Base-by-base conservation (phyloP, 495 filamentous ascomycete species). In the Amniculicola lignicola region DNA sequence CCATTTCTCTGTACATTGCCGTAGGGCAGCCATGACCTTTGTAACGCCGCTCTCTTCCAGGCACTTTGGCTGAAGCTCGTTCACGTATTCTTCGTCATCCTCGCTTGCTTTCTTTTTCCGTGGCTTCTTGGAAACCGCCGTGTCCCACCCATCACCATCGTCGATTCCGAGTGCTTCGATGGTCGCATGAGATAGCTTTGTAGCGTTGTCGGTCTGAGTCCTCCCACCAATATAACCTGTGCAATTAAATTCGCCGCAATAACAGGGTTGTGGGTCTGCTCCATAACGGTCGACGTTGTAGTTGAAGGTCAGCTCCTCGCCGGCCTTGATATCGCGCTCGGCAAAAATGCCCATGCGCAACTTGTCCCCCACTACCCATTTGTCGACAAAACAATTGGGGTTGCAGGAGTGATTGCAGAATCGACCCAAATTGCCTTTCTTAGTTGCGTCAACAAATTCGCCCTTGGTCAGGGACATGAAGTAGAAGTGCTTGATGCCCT, bases 381-480 rank as follows among this genome's bases (percentile, higher is more conserved):
- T 99, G 75, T 99, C 93, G 58, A 97, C 92, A 72, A 93, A 97
- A 73, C 92, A 96, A 64, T 99, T 99, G 0, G 93, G 93, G 67
- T 93, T 95, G 79, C 93, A 99, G 19, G 94, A 97, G 62, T 99
- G 93, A 68, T 99, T 99, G 78, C 94, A 97, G 67, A 99, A 99
- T 18, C 93, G 83, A 31, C 91, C 93, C 12, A 99, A 80, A 66
- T 96, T 96, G 31, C 93, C 93, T 67, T 88, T 94, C 67, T 94
- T 96, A 24, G 93, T 99, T 10, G 93, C 93, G 71, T 99, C 93
- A 52, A 99, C 89, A 62, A 97, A 99, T 73, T 97, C 92, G 61
- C 83, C 88, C 71, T 94, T 94, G 67, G 82, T 92, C 51, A 99
- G 84, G 31, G 94, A 97, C 93, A 99, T 99, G 73, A 99, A 99